Evolutionary conservation across 148 eudicot species (phyloP), one percentile per base, ranked within the genome.

Genomic region (Euryodendron excelsum): DNA sequence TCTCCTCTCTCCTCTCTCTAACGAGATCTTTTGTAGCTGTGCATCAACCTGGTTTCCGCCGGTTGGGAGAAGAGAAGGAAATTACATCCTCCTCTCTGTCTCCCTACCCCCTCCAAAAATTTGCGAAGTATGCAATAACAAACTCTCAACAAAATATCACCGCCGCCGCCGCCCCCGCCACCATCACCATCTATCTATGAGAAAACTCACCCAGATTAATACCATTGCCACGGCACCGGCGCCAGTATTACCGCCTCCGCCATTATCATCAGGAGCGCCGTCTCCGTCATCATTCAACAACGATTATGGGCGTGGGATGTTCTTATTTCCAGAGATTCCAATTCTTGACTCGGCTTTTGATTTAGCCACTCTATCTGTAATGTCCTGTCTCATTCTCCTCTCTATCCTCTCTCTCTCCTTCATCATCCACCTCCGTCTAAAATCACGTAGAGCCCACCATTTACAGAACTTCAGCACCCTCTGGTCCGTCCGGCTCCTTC

Each of bases 401-500:
- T 91, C 88, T 27, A 73, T 89, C 41, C 70, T 86, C 66, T 85
- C 89, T 36, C 58, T 89, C 61, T 34, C 80, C 21, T 84, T 86
- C 36, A 74, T 92, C 37, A 58, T 93, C 25, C 85, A 82, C 77
- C 85, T 91, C 47, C 77, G 88, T 36, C 30, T 89, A 4, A 86
- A 75, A 34, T 85, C 91, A 4, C 88, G 79, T 7, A 44, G 69
- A n/a, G 58, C 80, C n/a, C 39, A 39, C 15, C 91, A 83, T 31
- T 80, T 93, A 0, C 86, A 81, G 8, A 58, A 70, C 36, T 93
- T 93, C 63, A 85, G 87, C 41, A 81, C 83, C 25, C 87, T 86
- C 72, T 93, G 93, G 90, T 63, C 80, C 75, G 81, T 85, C 37
- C 80, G 97, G 12, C 78, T 89, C 68, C 82, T 91, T 37, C 82